phyloP scores from a whole-genome alignment of 257 asterid species.

The Capsicum pubescens region DNA sequence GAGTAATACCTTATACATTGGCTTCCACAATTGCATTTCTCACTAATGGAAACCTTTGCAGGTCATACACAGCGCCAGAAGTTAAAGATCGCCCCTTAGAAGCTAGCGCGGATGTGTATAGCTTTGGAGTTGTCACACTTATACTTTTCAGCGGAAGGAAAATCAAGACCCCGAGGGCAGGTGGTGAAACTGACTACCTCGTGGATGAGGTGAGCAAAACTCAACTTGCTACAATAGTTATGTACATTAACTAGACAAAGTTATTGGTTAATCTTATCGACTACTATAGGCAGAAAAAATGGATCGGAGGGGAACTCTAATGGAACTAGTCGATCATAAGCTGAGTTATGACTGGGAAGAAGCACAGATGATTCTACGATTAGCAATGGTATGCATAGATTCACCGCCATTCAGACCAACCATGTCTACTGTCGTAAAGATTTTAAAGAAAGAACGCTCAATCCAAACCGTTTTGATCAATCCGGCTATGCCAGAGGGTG shows the following conservation, averaged over 20 bases:
- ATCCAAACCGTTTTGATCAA: neutral
- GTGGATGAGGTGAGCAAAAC: constrained; percentile 18
- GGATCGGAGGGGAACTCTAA: neutral
- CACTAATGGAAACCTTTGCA: constrained; percentile 17
- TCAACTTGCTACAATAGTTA: neutral
- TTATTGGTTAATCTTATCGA: neutral
- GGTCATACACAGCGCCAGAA: constrained; percentile 20
- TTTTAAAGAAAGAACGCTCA: neutral
- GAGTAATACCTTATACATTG: neutral
- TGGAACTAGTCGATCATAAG: neutral
- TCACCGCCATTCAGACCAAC: neutral
- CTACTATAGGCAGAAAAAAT: neutral
- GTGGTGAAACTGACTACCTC: neutral
- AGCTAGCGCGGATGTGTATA: constrained; percentile 8
- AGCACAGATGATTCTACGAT: neutral
- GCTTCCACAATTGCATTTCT: neutral
- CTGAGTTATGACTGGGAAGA: neutral
- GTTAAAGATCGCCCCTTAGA: neutral
- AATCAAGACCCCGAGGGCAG: neutral
- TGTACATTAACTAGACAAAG: neutral
- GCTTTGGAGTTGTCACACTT: constrained; percentile 31
- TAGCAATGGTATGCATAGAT: neutral
- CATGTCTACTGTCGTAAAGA: neutral
- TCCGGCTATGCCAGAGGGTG: neutral
- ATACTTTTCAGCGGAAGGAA: neutral